phyloP scores from a whole-genome alignment of 352 stramenopile genomes.

The Phytopythium litorale region DNA sequence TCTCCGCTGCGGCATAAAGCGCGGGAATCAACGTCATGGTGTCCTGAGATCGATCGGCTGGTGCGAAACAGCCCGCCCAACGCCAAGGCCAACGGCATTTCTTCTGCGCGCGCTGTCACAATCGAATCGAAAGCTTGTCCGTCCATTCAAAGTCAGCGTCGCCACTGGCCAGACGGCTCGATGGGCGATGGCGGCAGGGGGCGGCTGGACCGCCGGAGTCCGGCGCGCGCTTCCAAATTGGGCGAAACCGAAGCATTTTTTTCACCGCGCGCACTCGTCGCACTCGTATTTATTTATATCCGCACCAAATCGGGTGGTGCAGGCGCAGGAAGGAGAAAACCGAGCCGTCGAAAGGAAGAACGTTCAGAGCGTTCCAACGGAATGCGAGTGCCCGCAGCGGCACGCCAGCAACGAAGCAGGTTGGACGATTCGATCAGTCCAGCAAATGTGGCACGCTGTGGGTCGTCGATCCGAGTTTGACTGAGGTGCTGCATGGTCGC shows the following conservation, averaged over 20 bases:
- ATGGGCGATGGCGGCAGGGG: not conserved
- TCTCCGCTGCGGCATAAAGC: no score
- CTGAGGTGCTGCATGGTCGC: no score
- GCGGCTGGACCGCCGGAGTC: not conserved
- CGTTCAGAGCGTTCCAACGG: not conserved
- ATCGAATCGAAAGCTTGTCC: not conserved
- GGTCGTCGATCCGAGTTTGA: no score
- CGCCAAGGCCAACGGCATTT: not conserved
- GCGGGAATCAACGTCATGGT: no score
- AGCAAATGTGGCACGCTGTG: no score
- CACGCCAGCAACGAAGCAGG: not conserved
- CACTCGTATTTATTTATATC: not conserved
- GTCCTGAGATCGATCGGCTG: not conserved
- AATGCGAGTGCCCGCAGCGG: not conserved
- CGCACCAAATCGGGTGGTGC: not conserved
- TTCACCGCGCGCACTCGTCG: not conserved
- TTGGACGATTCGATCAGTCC: not conserved
- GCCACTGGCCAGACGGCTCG: no score
- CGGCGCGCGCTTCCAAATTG: not conserved
- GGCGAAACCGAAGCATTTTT: conserved; percentile 1
- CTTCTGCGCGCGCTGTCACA: not conserved
- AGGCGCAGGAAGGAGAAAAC: not conserved
- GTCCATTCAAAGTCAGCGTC: not conserved
- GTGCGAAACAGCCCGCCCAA: not conserved
- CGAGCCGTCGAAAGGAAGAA: not conserved